These are phyloP conservation scores for Oropetium thomaeum DNA, from an alignment of 176 grass and related monocot species.

Conservation along the genomic window DNA sequence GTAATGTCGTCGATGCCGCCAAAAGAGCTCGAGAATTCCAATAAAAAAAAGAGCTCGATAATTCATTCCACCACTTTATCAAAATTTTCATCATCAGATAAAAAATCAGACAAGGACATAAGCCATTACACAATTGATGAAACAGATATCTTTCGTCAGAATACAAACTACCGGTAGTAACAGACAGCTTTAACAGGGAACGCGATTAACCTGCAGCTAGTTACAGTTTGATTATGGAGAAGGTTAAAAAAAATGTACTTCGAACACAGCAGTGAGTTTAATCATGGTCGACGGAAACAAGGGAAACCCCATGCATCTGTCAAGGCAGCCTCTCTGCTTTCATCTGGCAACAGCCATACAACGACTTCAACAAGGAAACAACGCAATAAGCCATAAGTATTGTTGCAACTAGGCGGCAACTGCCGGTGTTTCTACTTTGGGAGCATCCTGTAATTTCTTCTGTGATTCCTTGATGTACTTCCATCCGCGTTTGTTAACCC, in stretches of 20 bases:
- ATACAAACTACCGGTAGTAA: not conserved
- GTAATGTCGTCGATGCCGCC: not conserved
- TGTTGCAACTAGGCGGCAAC: conserved; percentile 25
- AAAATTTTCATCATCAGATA: not conserved
- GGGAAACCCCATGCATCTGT: not conserved
- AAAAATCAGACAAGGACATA: not conserved
- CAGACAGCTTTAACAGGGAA: not conserved
- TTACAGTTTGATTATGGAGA: not conserved
- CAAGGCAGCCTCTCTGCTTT: not conserved
- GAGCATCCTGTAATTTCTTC: conserved; percentile 40
- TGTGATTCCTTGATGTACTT: conserved; percentile 65
- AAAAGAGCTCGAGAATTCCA: not conserved
- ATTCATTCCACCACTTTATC: not conserved
- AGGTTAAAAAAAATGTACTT: not conserved
- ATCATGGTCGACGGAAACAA: not conserved
- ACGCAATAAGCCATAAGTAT: not conserved
- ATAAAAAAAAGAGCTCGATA: not conserved
- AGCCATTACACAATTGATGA: not conserved
- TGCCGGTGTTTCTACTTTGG: conserved; percentile 25
- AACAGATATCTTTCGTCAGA: not conserved
- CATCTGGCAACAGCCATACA: conserved; percentile 20
- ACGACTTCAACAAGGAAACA: conserved; percentile 13
- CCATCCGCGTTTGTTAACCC: conserved; percentile 79
- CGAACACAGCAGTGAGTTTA: not conserved
- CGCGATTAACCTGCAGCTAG: not conserved